Evolutionary conservation across 345 rosid genomes (phyloP), one percentile per base, ranked within the genome.

Genomic region (Cardamine chenopodiifolia): DNA sequence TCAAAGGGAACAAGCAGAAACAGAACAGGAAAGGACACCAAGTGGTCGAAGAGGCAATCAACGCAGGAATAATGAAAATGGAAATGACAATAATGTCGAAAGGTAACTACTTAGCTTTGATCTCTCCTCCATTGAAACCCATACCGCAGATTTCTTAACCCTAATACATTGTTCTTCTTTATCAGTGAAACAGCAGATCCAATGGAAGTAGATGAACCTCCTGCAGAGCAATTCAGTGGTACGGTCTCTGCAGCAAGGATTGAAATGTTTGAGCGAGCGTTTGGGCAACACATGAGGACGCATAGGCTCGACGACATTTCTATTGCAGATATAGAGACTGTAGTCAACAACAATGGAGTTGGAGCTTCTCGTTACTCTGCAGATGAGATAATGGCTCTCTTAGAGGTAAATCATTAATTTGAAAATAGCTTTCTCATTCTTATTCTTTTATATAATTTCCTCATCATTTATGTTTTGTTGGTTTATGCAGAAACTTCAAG

Each of bases 201-300:
- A 71, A 95, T 95, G 99, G 98, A 92, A 19, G 87, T 89, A 47
- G 99, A 95, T 56, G 93, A 57, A 20, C 63, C 81, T 78, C 86
- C 93, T 6, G 67, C 79, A 4, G 88, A 68, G 53, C 86, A 84
- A 66, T 74, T 83, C 45, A 78, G 78, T 66, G 69, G 84, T 6
- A 77, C 70, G 22, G 68, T 86, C 52, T 77, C 94, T 62, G 79
- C 81, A 49, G 91, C 90, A 79, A 89, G 98, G 76, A 61, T 71
- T 25, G 96, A 92, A 81, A 87, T 88, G 42, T 95, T 95, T 78
- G 88, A 90, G 72, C 52, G 89, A 19, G 62, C 74, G 55, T 90
- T 95, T 62, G 89, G 97, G 62, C 92, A 89, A 64, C 93, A 92
- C 78, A 92, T 92, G 96, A 87, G 89, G 69, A 79, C 83, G 68